phyloP scores from a whole-genome alignment of 495 filamentous ascomycete genomes.

The Evernia prunastri region DNA sequence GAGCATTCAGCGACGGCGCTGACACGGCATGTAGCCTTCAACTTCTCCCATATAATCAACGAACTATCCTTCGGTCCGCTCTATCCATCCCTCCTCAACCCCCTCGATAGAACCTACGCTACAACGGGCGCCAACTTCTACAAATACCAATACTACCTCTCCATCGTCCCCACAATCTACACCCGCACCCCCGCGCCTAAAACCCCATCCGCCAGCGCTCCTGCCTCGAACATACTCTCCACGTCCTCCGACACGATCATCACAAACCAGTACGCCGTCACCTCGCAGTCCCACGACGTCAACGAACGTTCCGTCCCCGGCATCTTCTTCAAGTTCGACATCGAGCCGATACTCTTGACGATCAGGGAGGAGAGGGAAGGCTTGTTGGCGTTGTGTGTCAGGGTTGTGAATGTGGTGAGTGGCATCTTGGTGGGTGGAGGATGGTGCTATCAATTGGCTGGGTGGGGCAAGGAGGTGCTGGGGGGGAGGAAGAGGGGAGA shows the following conservation, averaged over 20 bases:
- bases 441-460: slow-evolving; percentile 55
- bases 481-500: slow-evolving; percentile 41
- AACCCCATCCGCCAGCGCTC: not conserved
- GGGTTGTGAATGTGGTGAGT: slow-evolving; percentile 61
- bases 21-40: slow-evolving; percentile 58
- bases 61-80: slow-evolving; percentile 95
- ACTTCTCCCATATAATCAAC: slow-evolving; percentile 95
- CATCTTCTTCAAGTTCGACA: slow-evolving; percentile 98
- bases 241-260: slow-evolving; percentile 50
- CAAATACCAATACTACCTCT: slow-evolving; percentile 98
- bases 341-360: slow-evolving; percentile 86
- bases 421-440: slow-evolving; percentile 58
- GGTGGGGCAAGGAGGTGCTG: slow-evolving; percentile 46
- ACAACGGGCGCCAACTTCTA: slow-evolving; percentile 71
- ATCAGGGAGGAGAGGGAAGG: slow-evolving; percentile 75
- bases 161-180: slow-evolving; percentile 93
- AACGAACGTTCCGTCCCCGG: slow-evolving; percentile 71
- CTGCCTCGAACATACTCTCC: slow-evolving; percentile 17
- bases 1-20: not conserved
- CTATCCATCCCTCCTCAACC: slow-evolving; percentile 89
- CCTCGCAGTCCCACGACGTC: slow-evolving; percentile 66
- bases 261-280: slow-evolving; percentile 98
- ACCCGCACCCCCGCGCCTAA: slow-evolving; percentile 41
- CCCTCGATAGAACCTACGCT: slow-evolving; percentile 85
- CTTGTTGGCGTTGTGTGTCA: slow-evolving; percentile 65